phyloP scores from a whole-genome alignment of 441 rosid species.

The Adansonia rubrostipa region DNA sequence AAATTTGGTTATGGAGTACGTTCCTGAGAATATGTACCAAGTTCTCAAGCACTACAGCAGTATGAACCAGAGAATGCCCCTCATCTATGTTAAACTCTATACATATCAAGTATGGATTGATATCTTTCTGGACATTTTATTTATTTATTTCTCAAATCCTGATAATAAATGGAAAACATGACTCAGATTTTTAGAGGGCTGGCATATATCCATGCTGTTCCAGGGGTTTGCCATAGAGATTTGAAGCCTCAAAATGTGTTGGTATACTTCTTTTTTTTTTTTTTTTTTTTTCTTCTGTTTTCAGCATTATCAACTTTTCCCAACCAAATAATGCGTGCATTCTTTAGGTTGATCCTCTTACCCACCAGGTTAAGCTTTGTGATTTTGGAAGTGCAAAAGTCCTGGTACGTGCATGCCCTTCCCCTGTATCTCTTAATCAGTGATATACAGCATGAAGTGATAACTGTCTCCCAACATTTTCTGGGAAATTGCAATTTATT shows the following conservation, averaged over 20 bases:
- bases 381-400: constrained; percentile 83
- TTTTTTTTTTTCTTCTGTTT: neutral
- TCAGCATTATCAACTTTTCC: neutral
- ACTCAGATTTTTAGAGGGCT: constrained; percentile 68
- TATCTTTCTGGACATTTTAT: neutral
- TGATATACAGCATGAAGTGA: neutral
- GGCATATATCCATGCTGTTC: constrained; percentile 67
- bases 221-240: constrained; percentile 75
- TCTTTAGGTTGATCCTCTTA: constrained; percentile 68
- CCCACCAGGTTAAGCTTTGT: constrained; percentile 77
- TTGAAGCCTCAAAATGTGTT: constrained; percentile 73
- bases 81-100: constrained; percentile 68
- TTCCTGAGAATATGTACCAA: constrained; percentile 66
- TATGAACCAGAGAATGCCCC: constrained; percentile 66
- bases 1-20: constrained; percentile 75
- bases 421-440: neutral
- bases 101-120: constrained; percentile 60
- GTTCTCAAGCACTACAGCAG: constrained; percentile 63
- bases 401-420: constrained; percentile 47
- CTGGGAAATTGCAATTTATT: neutral
- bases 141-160: constrained; percentile 14
- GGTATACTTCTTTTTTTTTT: constrained; percentile 39
- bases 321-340: constrained; percentile 10
- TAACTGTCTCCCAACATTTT: neutral
- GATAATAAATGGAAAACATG: constrained; percentile 25